Evolutionary conservation across 2,329 filamentous ascomycete species (phyloP).

Genomic region (Talaromyces sp.): DNA sequence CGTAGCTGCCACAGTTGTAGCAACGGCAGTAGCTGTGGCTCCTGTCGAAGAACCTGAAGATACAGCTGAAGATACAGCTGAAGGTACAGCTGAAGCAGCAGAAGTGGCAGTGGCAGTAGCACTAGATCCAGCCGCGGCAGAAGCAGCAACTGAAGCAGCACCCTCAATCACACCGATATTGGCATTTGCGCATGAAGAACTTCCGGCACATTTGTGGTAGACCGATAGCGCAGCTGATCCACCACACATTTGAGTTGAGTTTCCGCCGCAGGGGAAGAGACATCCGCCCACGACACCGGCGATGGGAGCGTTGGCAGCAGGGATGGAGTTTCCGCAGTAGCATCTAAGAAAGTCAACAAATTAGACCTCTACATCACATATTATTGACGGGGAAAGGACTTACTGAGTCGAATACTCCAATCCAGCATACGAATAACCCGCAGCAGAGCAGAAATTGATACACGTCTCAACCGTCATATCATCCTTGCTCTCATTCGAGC

Average conservation of each 20-base stretch:
- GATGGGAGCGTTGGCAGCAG: slow-evolving; percentile 21
- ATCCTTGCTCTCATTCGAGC: slow-evolving; percentile 21
- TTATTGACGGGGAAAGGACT: not conserved
- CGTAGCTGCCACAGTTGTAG: not conserved
- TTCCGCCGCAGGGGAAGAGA: slow-evolving; percentile 26
- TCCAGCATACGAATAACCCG: slow-evolving; percentile 32
- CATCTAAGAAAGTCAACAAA: not conserved
- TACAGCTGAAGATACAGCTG: not conserved
- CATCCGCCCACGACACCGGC: slow-evolving; percentile 27
- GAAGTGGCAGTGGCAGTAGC: not conserved
- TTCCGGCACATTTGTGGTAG: slow-evolving; percentile 27
- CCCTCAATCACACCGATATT: slow-evolving; percentile 16
- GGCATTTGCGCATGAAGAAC: slow-evolving; percentile 16
- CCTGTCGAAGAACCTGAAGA: not conserved
- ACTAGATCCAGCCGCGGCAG: not conserved
- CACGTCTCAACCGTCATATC: slow-evolving; percentile 30
- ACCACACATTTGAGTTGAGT: slow-evolving; percentile 27
- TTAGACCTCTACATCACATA: no score
- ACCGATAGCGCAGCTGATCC: slow-evolving; percentile 23
- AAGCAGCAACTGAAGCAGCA: slow-evolving; percentile 5
- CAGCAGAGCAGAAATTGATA: slow-evolving; percentile 29
- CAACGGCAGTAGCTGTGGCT: not conserved
- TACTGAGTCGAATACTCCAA: slow-evolving; percentile 26
- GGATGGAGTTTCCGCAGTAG: slow-evolving; percentile 17
- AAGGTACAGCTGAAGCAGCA: not conserved